Evolutionary conservation across 176 grass and related monocot species (phyloP).

Genomic region (Puccinellia tenuiflora): DNA sequence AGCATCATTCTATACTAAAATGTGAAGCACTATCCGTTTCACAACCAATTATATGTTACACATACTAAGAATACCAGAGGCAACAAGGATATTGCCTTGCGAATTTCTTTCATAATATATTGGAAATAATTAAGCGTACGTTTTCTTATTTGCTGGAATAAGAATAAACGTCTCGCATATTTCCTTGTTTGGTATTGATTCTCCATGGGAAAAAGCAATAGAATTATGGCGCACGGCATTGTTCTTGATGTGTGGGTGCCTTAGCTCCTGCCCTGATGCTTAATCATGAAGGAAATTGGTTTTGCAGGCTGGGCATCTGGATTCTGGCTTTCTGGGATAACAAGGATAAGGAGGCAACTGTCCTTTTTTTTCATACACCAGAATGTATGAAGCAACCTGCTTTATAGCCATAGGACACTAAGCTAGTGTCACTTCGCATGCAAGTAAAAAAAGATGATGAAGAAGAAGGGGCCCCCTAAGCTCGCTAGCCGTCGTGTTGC

Average conservation of each 20-base stretch:
- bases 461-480: conserved; percentile 11
- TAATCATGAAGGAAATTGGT: conserved; percentile 49
- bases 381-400: conserved; percentile 21
- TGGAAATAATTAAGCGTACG: background rate
- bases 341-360: conserved; percentile 8
- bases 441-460: conserved; percentile 25
- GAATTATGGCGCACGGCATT: conserved; percentile 25
- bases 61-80: too few species aligned
- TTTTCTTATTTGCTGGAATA: conserved; percentile 26
- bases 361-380: background rate
- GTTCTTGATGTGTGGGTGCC: conserved; percentile 11
- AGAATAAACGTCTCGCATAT: conserved; percentile 15
- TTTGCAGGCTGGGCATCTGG: background rate
- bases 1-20: background rate
- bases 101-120: background rate
- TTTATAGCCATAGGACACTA: conserved; percentile 24
- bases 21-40: background rate
- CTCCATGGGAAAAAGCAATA: background rate
- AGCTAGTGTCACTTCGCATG: conserved; percentile 37
- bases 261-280: conserved; percentile 48
- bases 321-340: conserved; percentile 9
- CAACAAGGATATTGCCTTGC: background rate
- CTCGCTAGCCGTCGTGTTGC: conserved; percentile 20
- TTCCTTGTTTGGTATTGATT: conserved; percentile 35
- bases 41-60: too few species aligned